Evolutionary conservation across 108 stramenopile species (phyloP), one percentile per base, ranked within the genome.

Genomic region (Cyclotella atomus): DNA sequence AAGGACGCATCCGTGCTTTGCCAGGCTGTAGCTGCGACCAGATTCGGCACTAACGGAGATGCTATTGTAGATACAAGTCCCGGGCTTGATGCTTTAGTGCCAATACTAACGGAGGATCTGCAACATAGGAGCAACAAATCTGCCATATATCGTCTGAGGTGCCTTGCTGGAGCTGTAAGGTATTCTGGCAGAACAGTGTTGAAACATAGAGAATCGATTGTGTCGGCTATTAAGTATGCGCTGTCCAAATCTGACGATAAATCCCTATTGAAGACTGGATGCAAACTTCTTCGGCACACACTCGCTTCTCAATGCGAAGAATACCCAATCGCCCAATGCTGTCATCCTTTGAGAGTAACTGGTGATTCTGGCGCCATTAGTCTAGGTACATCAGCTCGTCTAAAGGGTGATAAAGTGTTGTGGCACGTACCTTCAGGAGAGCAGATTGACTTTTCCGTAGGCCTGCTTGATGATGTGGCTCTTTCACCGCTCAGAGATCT

Each of bases 211-310:
- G 66, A 85, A 33, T 69, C 56, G 2, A 82, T 96, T 17, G 55
- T 50, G 41, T 67, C 76, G 19, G 81, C 89, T 17, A 77, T 96
- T 19, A 70, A 77, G 9, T 88, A 87, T 70, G 84, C 90, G 15
- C 65, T 93, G 1, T 59, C 78, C 23, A 88, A 88, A 59, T 60
- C 82, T 27, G 88, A 94, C 73, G 90, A 94, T 63, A 83, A 90
- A 61, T 76, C 84, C 3, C 38, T 82, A 5, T 85, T 87, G 77
- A 96, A 96, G 68, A 90, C 87, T 10, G 95, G 92, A 10, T 92
- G 91, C 65, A 96, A 96, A 65, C 85, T 96, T 17, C 76, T 96
- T 27, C 83, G 95, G 17, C 93, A 94, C 70, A 83, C 86, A 2
- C 59, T 96, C 38, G 73, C 89, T 27, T 92, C 93, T 46, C 89